A percentile compares a stretch with the other conserved stretches of the same genome.
These are phyloP conservation scores for Termitomyces sp. DNA, from an alignment of 768 basidiomycete species.

Conservation along the genomic window DNA sequence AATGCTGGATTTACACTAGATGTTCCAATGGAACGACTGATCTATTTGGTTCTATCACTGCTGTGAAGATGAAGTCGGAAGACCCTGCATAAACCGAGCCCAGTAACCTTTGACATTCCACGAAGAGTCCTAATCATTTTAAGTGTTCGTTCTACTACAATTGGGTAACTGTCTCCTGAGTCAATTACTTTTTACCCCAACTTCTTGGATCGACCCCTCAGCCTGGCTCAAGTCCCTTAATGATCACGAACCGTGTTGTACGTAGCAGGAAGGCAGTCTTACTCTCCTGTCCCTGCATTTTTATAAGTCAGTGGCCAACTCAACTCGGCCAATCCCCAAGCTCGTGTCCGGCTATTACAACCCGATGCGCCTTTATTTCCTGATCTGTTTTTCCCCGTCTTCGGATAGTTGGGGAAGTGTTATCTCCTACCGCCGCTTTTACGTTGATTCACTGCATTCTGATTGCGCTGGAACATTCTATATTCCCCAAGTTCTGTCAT, in stretches of 20 bases:
- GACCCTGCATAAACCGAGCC: not conserved
- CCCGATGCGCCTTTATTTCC: not conserved
- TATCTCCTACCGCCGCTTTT: not conserved
- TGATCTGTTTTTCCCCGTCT: not conserved
- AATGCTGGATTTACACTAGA: no score
- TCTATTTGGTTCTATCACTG: not conserved
- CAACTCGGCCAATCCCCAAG: not conserved
- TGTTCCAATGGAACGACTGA: not conserved
- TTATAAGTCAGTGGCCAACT: not conserved
- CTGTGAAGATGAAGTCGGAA: not conserved
- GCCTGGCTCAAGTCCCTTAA: not conserved
- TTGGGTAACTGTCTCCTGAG: not conserved
- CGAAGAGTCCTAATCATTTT: not conserved
- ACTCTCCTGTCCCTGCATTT: not conserved
- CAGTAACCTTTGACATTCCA: not conserved
- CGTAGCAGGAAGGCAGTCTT: not conserved
- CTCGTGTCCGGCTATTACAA: not conserved
- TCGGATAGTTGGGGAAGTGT: not conserved
- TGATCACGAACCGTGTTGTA: not conserved
- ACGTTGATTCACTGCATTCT: not conserved
- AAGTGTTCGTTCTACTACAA: no score
- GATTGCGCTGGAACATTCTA: not conserved
- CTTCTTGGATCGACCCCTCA: not conserved
- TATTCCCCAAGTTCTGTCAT: not conserved
- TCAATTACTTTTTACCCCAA: not conserved